Base-by-base conservation (phyloP, 2,329 filamentous ascomycete species). In the Exophiala calicioides region DNA sequence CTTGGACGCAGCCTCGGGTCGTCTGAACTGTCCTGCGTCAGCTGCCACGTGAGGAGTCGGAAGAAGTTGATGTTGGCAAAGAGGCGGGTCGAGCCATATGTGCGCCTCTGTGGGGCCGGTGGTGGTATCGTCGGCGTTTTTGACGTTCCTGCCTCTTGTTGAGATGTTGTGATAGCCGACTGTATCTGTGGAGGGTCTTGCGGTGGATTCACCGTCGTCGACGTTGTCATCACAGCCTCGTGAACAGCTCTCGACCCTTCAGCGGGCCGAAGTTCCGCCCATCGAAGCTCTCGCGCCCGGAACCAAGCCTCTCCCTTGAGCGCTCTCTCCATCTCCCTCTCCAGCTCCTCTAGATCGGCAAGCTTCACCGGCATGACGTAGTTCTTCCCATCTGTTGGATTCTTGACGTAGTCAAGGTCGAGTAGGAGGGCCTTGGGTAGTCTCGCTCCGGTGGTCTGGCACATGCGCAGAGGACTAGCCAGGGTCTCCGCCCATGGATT, bases 401-500 rank as follows among this genome's bases (percentile, higher is more conserved):
- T 49, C 21, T 42, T 30, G 23, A 59, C 47, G 8, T 49, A 43
- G 8, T 34, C 42, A 13, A 53, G 44, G 20, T 53, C 39, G 18
- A 48, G 15, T 16, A 58, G 23, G n/a, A 59, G 31, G 10, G 46
- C 44, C 10, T 15, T 16, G 1, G 57, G 57, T 30, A 57, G 24
- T 21, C 55, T 49, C n/a, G 53, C 38, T 24, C 43, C 44, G 26
- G 48, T 58, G 9, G 41, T 51, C 24, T 47, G 38, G 32, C 53
- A 56, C 10, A 40, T 21, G 23, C 57, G 31, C 13, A 59, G 21
- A 1, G 57, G 50, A 29, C 35, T 40, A 15, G 53, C 53, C 8
- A 59, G 44, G n/a, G 57, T 57, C 30, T 46, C 42, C 13, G 57
- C 57, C 53, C 53, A 59, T 4, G 51, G 47, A 35, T 59, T 57